Base-by-base conservation (phyloP, 2,329 filamentous ascomycete genomes). In the Hypomyces rosellus region DNA sequence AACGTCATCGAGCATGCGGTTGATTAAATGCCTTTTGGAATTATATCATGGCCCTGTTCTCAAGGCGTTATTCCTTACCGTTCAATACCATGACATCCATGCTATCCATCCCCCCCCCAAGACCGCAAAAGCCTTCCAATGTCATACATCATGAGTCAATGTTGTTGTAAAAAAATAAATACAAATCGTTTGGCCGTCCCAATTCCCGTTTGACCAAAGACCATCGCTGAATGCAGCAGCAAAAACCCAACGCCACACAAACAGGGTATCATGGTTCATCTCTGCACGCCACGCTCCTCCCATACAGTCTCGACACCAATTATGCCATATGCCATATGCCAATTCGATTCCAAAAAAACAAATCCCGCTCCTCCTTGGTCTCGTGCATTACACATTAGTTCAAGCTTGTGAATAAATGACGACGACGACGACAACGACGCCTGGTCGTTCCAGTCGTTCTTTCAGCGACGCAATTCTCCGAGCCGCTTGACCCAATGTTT, bases 401-500 rank as follows among this genome's bases (percentile, higher is more conserved):
- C 16, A 18, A 40, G 30, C 33, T 33, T 20, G 45, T 30, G 25
- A 30, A 30, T 30, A 30, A 30, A 30, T 8, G 30, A 16, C 20
- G 30, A 47, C 40, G 50, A 20, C 20, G 20, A 20, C 20, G 20
- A 20, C 20, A 3, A 30, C 25, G 25, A 30, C 25, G 25, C 25
- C 25, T 30, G 25, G 25, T 30, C 25, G 25, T 8, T 30, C 25
- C 25, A 11, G 25, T 30, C 25, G 44, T 34, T 37, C 34, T 40
- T 40, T 41, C 34, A 40, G 36, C 41, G 55, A 30, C 73, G 69
- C 45, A 71, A 63, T 55, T 80, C 77, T 22, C 76, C 64, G 49
- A 80, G 65, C 49, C 74, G 65, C 58, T 71, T 74, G 2, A 82
- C 74, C 79, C 79, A 82, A 57, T 82, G 78, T 53, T 73, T 69